Evolutionary conservation across 148 eudicot species (phyloP), one percentile per base, ranked within the genome.

Genomic region (Cornus kousa): DNA sequence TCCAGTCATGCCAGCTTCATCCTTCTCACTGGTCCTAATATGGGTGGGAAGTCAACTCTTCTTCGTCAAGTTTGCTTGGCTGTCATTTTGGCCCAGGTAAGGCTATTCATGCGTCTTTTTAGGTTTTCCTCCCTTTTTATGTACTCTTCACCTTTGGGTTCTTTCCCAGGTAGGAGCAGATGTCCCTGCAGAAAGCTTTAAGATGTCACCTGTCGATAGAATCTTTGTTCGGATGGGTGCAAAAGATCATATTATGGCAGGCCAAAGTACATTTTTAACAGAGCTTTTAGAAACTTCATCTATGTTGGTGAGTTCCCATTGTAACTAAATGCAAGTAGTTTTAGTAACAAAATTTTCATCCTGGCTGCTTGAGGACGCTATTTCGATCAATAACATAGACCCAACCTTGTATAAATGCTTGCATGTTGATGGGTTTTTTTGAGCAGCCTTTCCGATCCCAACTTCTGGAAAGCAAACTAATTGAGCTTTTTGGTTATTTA

Each of bases 31-130:
- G 99, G 99, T 74, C 98, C 99, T 78, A 97, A 97, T 90, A 97
- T 97, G 99, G 99, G 99, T 67, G 99, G 99, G 74, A 97, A 97
- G 81, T 97, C 99, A 76, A 97, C 99, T 62, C 98, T 97, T 88
- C 87, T 97, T 72, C 99, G 99, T 68, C 99, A 97, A 91, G 82
- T 97, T 81, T 97, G 99, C 87, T 85, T 97, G 87, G 97, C 99
- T 75, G 97, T 91, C 37, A 90, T 97, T 78, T 79, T 97, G 87
- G 97, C 99, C 81, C 99, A 97, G 90, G 99, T 97, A 75, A 78
- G 73, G 73, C 53, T n/a, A 17, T 76, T 66, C 40, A 23, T 46
- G 55, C 46, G 46, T 74, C 22, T 46, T 37, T 24, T 17, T 19
- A 66, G n/a, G 24, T 55, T 76, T 65, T 65, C 31, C 62, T 37